These are phyloP conservation scores for Vitis hybrid DNA, from an alignment of 177 flowering plant species.

Conservation along the genomic window DNA sequence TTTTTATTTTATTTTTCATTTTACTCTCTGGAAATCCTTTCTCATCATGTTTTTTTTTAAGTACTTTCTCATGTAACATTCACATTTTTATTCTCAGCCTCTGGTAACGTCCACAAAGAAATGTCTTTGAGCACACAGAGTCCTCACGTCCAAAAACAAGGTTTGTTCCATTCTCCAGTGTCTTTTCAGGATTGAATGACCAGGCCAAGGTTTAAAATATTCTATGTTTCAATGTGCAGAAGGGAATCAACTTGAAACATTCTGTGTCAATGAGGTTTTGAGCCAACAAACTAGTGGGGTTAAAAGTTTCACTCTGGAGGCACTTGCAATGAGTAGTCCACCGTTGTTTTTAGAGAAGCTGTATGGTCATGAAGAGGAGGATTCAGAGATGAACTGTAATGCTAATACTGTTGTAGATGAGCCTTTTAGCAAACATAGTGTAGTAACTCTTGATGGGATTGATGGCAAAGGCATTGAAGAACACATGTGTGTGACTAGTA, in stretches of 20 bases:
- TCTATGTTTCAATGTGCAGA: conserved; percentile 1
- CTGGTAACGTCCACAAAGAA: background rate
- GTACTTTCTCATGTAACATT: background rate
- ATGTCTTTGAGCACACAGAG: background rate
- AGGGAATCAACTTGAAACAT: background rate
- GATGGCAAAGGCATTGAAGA: background rate
- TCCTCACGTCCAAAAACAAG: background rate
- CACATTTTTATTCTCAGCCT: background rate
- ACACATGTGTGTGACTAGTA: background rate
- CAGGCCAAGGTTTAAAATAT: background rate
- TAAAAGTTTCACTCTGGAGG: background rate
- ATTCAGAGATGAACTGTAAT: background rate
- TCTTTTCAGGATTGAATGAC: background rate
- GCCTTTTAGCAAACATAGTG: background rate
- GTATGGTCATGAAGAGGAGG: background rate
- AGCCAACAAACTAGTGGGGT: background rate
- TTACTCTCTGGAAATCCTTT: background rate
- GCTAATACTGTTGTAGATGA: background rate
- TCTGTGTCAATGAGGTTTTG: conserved; percentile 2
- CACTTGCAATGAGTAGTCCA: background rate
- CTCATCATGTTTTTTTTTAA: background rate
- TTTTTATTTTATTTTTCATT: background rate
- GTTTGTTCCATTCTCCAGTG: background rate
- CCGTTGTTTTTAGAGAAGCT: background rate
- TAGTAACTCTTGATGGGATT: background rate